Percentiles rank a stretch among this genome's conserved stretches.
These are phyloP conservation scores for Coccomyxa subellipsoidea DNA, from an alignment of 163 green algal genomes.

Conservation along the genomic window DNA sequence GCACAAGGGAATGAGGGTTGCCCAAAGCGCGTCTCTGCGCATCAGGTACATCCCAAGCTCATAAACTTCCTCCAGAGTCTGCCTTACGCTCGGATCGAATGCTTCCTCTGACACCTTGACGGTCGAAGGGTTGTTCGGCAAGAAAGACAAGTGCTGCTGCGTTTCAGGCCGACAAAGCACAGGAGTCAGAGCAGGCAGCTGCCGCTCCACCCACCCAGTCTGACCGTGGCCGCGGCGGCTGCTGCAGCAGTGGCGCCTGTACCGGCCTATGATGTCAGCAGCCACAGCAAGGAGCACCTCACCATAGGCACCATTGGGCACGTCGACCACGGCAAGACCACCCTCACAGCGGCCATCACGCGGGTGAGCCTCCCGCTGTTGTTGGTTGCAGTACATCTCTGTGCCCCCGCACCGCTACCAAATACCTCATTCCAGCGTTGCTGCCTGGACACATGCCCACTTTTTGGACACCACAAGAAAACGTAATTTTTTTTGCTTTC, in stretches of 20 bases:
- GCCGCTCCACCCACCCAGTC: neutral
- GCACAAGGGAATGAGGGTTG: neutral
- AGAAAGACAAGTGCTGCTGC: neutral
- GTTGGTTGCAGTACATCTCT: no score
- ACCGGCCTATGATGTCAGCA: conserved; percentile 4
- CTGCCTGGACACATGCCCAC: no score
- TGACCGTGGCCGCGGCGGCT: neutral
- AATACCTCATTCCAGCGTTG: no score
- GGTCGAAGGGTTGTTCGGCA: no score
- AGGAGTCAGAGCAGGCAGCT: neutral
- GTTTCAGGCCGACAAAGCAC: neutral
- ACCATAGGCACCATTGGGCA: conserved; percentile 98
- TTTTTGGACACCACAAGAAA: no score
- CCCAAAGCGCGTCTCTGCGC: neutral
- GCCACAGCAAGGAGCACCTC: conserved; percentile 83
- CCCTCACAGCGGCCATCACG: conserved; percentile 93
- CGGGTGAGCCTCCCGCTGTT: conserved; percentile 67
- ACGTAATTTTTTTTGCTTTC: no score
- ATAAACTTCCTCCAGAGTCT: no score
- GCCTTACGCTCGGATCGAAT: no score
- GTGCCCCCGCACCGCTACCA: no score
- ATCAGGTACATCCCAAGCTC: no score
- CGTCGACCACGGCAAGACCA: conserved; percentile 98
- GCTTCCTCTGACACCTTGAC: no score
- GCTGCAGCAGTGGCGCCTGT: neutral